Evolutionary conservation across 2,329 filamentous ascomycete genomes (phyloP), one percentile per base, ranked within the genome.

Genomic region (Fusarium sp.): DNA sequence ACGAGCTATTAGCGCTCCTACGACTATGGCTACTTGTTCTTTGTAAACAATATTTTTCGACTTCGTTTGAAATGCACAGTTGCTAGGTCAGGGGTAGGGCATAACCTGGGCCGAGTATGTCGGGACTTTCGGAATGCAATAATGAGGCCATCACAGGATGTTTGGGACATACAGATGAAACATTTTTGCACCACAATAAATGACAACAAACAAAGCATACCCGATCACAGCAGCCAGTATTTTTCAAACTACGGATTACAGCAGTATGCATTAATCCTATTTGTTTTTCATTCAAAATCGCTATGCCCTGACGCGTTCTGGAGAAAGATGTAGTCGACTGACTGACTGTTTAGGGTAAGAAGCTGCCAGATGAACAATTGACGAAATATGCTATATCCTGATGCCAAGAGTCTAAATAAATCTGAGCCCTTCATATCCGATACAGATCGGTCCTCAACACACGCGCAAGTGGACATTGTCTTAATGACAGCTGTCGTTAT

Each of bases 41-140:
- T 26, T 17, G 24, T 14, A n/a, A 22, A 39, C 17, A 37, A 17
- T 19, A 10, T 56, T 43, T 40, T 33, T 30, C 10, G 41, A 28
- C 28, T 22, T 41, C 46, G 32, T 30, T 30, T n/a, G 17, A 43
- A 24, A 45, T 28, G 14, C 20, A 35, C 30, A 37, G 52, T 65
- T 64, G 49, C 40, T 54, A 43, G 60, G 40, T 35, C 44, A 48
- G 26, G 37, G 14, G 47, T 20, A 24, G 24, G 37, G 41, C 41
- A 65, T 43, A 20, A 24, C n/a, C 26, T 3, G n/a, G 24, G 17
- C 15, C 24, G 24, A 11, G 19, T 44, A 35, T 48, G 51, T 44
- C 26, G 32, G 28, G 28, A n/a, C 28, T 40, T 26, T 51, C 43
- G 65, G 65, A 66, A 68, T 68, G 65, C 30, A 41, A 53, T 40